phyloP scores from a whole-genome alignment of 2,329 filamentous ascomycete species.

The Penicillium oxalicum region DNA sequence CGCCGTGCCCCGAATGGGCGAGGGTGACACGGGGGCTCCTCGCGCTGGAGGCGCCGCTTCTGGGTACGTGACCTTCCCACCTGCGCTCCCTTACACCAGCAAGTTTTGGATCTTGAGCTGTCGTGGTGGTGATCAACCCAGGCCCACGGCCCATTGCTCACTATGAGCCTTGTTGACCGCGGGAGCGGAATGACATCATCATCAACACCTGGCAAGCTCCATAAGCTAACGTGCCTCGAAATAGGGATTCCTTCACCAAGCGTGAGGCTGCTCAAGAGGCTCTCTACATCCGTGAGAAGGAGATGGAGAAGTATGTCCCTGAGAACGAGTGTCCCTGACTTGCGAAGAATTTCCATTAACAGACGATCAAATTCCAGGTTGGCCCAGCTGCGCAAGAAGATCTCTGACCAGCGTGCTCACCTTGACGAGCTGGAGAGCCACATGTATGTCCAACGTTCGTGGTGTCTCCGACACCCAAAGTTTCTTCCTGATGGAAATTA shows the following conservation, averaged over 20 bases:
- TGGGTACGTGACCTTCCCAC: constrained; percentile 28
- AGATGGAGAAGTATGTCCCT: constrained; percentile 67
- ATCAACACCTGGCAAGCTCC: constrained; percentile 14
- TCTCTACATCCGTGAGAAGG: constrained; percentile 75
- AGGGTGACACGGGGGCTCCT: constrained; percentile 60
- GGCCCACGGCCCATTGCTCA: background rate
- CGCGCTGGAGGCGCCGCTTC: constrained; percentile 27
- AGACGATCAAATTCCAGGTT: constrained; percentile 45
- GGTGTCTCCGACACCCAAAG: background rate
- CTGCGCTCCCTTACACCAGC: background rate
- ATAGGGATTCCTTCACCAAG: constrained; percentile 84
- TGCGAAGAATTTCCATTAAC: constrained; percentile 5
- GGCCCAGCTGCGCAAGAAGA: constrained; percentile 60
- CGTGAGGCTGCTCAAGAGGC: constrained; percentile 85
- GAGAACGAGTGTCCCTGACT: background rate
- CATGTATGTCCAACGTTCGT: constrained; percentile 56
- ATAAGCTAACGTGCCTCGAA: background rate
- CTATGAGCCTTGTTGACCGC: constrained; percentile 5
- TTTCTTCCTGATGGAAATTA: background rate
- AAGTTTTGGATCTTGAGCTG: background rate
- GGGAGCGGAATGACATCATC: constrained; percentile 11
- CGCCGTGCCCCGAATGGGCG: constrained; percentile 57
- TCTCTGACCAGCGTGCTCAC: constrained; percentile 72
- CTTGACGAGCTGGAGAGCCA: constrained; percentile 78
- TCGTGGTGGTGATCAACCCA: background rate